Evolutionary conservation across 2,329 filamentous ascomycete species (phyloP), one percentile per base, ranked within the genome.

Genomic region (Fusarium buharicum): DNA sequence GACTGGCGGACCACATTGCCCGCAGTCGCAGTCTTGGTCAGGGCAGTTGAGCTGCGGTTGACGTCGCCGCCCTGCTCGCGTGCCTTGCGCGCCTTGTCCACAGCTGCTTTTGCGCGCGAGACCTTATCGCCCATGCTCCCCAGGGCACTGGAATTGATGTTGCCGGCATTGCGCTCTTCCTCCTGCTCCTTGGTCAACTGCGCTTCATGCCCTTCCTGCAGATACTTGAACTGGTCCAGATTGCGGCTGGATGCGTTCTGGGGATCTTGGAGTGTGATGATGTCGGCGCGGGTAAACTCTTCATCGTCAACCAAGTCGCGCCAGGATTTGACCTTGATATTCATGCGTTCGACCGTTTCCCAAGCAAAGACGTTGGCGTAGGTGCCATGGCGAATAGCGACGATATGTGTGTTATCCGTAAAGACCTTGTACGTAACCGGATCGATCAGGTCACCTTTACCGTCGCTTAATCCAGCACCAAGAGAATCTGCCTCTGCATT

Each of bases 241-340:
- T 98, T 91, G 66, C 94, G 82, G 51, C 88, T 87, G 52, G 90
- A 88, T 17, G 95, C 82, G 74, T 97, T 97, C 73, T 97, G 93
- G 11, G 95, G 95, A 74, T 99, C 95, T 74, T 99, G 96, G 10
- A 99, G 80, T 0, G 93, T 97, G 72, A 99, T 96, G 59, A 99
- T 94, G 76, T 99, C 95, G 69, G 91, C 91, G 61, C 95, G 86
- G 27, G 86, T 86, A 71, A 99, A 99, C 56, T 93, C 90, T 61
- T 88, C 84, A 68, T 99, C 94, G 70, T 90, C 92, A 9, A 98
- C 84, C 38, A 99, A 78, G 77, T 99, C 95, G 65, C 83, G 85
- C 95, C 95, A 99, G 80, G 96, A 90, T 84, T 97, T 98, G 45
- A 92, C 84, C 80, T 98, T 98, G 77, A 99, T 90, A 75, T 99